Evolutionary conservation across 192 early-diverging fungal genomes (phyloP), one percentile per base, ranked within the genome.

Genomic region (Ambispora gerdemannii): DNA sequence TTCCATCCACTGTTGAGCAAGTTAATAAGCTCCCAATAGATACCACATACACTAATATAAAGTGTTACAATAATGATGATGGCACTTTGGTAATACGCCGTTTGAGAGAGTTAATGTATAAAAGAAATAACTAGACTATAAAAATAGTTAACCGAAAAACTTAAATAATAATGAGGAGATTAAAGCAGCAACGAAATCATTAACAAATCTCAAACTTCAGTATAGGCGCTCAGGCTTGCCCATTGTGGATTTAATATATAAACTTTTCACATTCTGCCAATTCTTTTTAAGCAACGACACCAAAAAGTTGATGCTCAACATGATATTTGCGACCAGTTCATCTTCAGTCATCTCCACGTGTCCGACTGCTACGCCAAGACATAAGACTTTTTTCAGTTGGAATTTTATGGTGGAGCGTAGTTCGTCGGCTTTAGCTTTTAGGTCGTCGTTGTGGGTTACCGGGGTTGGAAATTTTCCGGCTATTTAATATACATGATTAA

Each of bases 251-350:
- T 96, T 97, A 88, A 98, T 87, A 91, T 90, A 96, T 72, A 98
- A 85, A 73, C 94, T 95, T 86, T 90, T 93, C 83, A 98, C 90
- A 91, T 98, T 98, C 82, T 98, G 95, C 95, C 95, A 98, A 90
- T 94, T 89, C 89, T 96, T 98, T 92, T 98, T 98, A 74, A 98
- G 84, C 70, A 98, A 83, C 52, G 94, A 96, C 35, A 98, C 94
- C 77, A 98, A 84, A 86, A 98, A 98, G 92, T 98, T 98, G 84
- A 98, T 87, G 74, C 93, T 84, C 88, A 95, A 84, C 93, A 98
- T 94, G 83, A 91, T 95, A 91, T 98, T 98, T 80, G 88, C 86
- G 77, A 95, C 81, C 56, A 96, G 84, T 85, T 98, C 83, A 85
- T 98, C 95, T 78, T 98, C 94, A 71, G 85, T 89, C 94, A 96